These are phyloP conservation scores for Ophiostoma sp. DNA, from an alignment of 2,329 filamentous ascomycete genomes.

Conservation along the genomic window DNA sequence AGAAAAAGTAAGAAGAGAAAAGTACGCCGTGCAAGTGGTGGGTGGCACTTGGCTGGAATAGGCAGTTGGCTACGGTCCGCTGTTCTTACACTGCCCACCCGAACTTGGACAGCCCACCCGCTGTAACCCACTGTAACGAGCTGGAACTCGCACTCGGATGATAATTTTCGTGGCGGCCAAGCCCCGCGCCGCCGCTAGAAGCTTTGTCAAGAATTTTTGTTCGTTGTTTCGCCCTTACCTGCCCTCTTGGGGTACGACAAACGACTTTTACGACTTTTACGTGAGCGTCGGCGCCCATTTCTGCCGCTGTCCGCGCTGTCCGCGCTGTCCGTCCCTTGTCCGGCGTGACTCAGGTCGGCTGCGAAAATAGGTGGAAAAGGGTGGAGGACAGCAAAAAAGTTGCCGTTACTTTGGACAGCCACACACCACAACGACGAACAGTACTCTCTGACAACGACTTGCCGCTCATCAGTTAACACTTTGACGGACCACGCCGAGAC, in stretches of 20 bases:
- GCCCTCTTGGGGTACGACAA: neutral
- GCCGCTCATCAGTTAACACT: too few species aligned
- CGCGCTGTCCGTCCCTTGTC: too few species aligned
- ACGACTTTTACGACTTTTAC: too few species aligned
- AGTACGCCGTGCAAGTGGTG: neutral
- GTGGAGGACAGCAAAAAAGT: too few species aligned
- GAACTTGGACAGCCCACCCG: neutral
- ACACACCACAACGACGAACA: too few species aligned
- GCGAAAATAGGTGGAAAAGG: too few species aligned
- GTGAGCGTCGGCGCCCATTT: too few species aligned
- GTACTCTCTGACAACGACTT: too few species aligned
- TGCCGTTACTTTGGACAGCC: too few species aligned
- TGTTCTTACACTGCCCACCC: too few species aligned
- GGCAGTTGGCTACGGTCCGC: slow-evolving; percentile 2
- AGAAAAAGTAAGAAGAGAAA: neutral
- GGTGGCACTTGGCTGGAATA: neutral
- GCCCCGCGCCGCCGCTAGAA: neutral
- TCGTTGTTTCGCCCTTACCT: neutral
- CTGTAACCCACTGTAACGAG: neutral
- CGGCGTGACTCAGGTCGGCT: neutral
- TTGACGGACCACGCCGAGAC: too few species aligned
- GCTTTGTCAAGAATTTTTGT: neutral
- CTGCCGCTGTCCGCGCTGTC: too few species aligned
- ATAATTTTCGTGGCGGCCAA: neutral
- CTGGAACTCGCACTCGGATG: neutral